Evolutionary conservation across 2,329 filamentous ascomycete species (phyloP).

Genomic region (Exophiala aquamarina): DNA sequence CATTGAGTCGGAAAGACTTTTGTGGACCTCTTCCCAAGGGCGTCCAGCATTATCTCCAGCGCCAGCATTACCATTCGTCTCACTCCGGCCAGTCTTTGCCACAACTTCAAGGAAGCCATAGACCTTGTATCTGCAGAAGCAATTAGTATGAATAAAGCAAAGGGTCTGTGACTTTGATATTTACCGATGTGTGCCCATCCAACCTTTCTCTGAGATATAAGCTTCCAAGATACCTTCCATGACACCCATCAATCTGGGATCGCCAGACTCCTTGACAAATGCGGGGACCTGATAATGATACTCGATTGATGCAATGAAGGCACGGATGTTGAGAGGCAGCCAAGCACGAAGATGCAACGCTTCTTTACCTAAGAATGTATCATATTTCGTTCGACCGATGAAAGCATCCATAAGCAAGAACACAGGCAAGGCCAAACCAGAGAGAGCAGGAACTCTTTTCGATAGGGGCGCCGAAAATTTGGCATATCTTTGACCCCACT

Average conservation of each 20-base stretch:
- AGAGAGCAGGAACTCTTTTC: slow-evolving; percentile 16
- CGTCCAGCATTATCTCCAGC: slow-evolving; percentile 12
- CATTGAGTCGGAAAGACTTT: slow-evolving; percentile 19
- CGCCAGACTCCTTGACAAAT: slow-evolving; percentile 18
- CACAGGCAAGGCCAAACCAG: slow-evolving; percentile 15
- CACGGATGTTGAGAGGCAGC: slow-evolving; percentile 19
- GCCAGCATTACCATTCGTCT: slow-evolving; percentile 19
- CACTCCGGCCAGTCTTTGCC: slow-evolving; percentile 18
- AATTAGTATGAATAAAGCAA: not conserved
- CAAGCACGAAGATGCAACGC: slow-evolving; percentile 13
- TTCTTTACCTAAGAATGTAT: slow-evolving; percentile 12
- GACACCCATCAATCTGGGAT: slow-evolving; percentile 17
- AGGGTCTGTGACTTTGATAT: not conserved
- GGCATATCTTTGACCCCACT: slow-evolving; percentile 21
- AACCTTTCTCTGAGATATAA: slow-evolving; percentile 17
- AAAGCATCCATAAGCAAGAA: slow-evolving; percentile 20
- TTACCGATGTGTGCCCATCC: slow-evolving; percentile 15
- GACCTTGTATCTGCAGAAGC: slow-evolving; percentile 13
- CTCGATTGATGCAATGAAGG: slow-evolving; percentile 18
- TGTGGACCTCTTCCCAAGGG: slow-evolving; percentile 20
- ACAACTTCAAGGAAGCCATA: slow-evolving; percentile 20
- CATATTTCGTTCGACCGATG: slow-evolving; percentile 12
- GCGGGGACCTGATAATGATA: slow-evolving; percentile 15
- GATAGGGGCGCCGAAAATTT: slow-evolving; percentile 19
- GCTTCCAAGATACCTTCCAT: slow-evolving; percentile 18